Percentiles rank a stretch among this genome's conserved stretches.
Evolutionary conservation across 306 rosid genomes (phyloP).

Genomic region (Ormosia semicastrata): DNA sequence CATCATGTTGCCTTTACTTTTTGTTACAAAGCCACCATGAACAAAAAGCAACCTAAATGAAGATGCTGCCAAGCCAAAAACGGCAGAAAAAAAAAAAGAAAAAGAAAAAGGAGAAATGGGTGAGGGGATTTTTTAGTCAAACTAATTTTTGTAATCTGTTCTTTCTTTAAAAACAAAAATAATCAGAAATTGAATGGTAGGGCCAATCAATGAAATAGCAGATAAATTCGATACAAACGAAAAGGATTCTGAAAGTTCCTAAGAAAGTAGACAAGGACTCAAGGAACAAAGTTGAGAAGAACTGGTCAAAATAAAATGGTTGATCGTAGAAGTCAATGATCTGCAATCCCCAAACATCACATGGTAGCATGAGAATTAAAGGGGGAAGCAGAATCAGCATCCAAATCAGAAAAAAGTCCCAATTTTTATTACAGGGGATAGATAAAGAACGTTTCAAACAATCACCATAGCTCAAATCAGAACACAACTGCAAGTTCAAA

Average conservation of each 20-base stretch:
- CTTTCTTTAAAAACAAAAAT: neutral
- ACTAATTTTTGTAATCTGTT: neutral
- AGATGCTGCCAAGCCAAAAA: neutral
- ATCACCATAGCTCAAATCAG: neutral
- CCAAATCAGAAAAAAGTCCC: neutral
- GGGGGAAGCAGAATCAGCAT: neutral
- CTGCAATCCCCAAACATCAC: neutral
- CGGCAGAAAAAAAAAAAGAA: neutral
- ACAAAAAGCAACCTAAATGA: neutral
- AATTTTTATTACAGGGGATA: neutral
- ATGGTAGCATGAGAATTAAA: neutral
- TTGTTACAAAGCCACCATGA: neutral
- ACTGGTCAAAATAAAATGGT: neutral
- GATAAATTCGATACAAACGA: neutral
- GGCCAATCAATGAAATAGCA: neutral
- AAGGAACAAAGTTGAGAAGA: neutral
- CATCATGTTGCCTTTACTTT: neutral
- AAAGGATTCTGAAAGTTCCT: neutral
- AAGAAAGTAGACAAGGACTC: neutral
- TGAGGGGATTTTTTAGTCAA: too few relatives aligned
- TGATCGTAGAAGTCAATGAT: neutral
- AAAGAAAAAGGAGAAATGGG: too few relatives aligned
- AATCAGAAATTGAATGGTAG: neutral
- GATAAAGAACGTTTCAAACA: neutral
- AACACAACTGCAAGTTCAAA: neutral